Conservation (phyloP, 2,329 filamentous ascomycete genomes). For the Penicillium sp. region DNA sequence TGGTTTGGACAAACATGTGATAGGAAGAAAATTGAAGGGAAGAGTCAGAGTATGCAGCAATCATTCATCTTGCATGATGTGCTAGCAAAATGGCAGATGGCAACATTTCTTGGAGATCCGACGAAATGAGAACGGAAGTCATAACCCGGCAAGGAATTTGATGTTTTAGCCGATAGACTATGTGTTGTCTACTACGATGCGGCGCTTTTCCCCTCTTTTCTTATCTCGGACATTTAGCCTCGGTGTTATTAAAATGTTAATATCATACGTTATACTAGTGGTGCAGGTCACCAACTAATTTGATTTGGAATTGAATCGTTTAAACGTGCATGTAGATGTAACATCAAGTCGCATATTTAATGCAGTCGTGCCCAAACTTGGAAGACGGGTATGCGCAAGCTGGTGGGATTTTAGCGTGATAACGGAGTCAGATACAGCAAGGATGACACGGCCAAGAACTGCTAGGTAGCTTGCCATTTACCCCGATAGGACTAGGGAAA, state of each 20-base stretch:
- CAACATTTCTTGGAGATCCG: not conserved
- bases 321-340: not conserved
- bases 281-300: not conserved
- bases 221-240: not conserved
- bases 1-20: not conserved
- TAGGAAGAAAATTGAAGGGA: not conserved
- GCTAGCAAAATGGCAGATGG: not conserved
- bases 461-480: not conserved
- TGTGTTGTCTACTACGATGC: not conserved
- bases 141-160: not conserved
- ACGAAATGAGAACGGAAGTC: not conserved
- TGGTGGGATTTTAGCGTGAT: not conserved
- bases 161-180: not conserved
- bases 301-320: not conserved
- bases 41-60: not conserved
- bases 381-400: not conserved
- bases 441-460: not conserved
- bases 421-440: not conserved
- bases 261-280: not conserved
- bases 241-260: not conserved
- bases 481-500: not conserved
- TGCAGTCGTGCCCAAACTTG: not conserved
- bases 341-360: conserved; percentile 3
- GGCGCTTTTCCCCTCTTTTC: conserved; percentile 6
- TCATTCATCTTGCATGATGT: not conserved